These are phyloP conservation scores for Lenwebbia sp. DNA, from an alignment of 345 rosid genomes.

Conservation along the genomic window DNA sequence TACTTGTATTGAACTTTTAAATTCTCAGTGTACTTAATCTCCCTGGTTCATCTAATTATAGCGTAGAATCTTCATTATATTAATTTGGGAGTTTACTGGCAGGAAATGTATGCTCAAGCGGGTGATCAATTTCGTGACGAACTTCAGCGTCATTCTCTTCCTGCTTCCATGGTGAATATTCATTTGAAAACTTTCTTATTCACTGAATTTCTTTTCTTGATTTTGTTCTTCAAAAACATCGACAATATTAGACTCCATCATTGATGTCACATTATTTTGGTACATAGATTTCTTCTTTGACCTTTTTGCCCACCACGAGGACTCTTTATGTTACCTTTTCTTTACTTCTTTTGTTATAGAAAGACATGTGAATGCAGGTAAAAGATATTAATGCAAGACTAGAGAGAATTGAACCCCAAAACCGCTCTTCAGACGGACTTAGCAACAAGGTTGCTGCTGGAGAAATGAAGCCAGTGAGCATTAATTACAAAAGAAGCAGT, in stretches of 20 bases:
- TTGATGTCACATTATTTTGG: not conserved
- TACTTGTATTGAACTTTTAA: not conserved
- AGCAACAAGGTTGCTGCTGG: constrained; percentile 30
- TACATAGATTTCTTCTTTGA: not conserved
- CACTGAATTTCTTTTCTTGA: not conserved
- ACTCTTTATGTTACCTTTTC: not conserved
- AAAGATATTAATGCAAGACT: constrained; percentile 95
- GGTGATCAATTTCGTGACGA: constrained; percentile 96
- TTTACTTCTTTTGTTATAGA: not conserved
- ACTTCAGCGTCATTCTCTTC: constrained; percentile 90
- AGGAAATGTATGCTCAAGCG: constrained; percentile 92
- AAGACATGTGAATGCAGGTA: constrained; percentile 40
- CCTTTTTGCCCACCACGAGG: not conserved
- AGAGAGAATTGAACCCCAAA: constrained; percentile 82
- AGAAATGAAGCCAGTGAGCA: constrained; percentile 52
- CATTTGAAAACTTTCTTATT: not conserved
- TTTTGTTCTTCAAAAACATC: not conserved
- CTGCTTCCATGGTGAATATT: constrained; percentile 65
- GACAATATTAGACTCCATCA: not conserved
- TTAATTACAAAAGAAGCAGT: constrained; percentile 72
- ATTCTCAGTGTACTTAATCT: not conserved
- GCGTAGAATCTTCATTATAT: not conserved
- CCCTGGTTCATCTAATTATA: not conserved
- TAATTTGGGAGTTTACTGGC: constrained; percentile 13
- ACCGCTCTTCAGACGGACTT: constrained; percentile 53